A percentile compares a stretch with the other conserved stretches of the same genome.
Conservation (phyloP, 805 yeast genomes). For the Candida adriatica region DNA sequence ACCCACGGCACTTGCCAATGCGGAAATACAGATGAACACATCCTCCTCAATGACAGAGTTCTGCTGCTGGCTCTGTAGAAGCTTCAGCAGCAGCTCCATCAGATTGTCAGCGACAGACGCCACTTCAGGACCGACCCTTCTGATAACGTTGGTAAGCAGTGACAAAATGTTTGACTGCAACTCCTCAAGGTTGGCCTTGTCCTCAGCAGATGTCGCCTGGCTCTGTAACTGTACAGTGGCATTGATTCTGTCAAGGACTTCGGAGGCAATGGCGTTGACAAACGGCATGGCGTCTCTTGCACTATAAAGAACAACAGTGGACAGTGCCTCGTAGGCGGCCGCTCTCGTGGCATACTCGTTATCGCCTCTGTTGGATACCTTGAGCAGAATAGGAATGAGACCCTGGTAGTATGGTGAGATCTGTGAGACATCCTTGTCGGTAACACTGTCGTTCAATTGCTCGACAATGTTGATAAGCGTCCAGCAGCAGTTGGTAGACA, state of each 20-base stretch:
- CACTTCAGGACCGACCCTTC: constrained; percentile 70
- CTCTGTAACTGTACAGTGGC: constrained; percentile 54
- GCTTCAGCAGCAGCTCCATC: constrained; percentile 74
- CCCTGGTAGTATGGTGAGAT: constrained; percentile 69
- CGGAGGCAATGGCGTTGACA: constrained; percentile 68
- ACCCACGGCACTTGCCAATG: constrained; percentile 79
- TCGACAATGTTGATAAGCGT: constrained; percentile 87
- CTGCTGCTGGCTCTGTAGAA: constrained; percentile 52
- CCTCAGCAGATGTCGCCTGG: constrained; percentile 61
- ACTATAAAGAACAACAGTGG: constrained; percentile 71
- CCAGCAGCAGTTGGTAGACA: constrained; percentile 97
- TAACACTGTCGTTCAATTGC: constrained; percentile 56
- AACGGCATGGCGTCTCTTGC: constrained; percentile 62
- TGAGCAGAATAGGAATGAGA: constrained; percentile 63
- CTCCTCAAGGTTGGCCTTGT: constrained; percentile 74
- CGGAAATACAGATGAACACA: constrained; percentile 83
- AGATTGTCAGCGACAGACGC: constrained; percentile 67
- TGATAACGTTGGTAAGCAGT: constrained; percentile 22
- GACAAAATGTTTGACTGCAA: constrained; percentile 58
- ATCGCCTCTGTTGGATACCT: constrained; percentile 63
- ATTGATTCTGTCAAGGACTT: constrained; percentile 65
- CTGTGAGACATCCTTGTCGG: constrained; percentile 40
- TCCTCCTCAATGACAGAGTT: constrained; percentile 88
- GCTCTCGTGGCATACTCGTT: constrained; percentile 88
- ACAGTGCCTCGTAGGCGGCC: constrained; percentile 92